Evolutionary conservation across 2,329 filamentous ascomycete genomes (phyloP).

Genomic region (Alternaria sp.): DNA sequence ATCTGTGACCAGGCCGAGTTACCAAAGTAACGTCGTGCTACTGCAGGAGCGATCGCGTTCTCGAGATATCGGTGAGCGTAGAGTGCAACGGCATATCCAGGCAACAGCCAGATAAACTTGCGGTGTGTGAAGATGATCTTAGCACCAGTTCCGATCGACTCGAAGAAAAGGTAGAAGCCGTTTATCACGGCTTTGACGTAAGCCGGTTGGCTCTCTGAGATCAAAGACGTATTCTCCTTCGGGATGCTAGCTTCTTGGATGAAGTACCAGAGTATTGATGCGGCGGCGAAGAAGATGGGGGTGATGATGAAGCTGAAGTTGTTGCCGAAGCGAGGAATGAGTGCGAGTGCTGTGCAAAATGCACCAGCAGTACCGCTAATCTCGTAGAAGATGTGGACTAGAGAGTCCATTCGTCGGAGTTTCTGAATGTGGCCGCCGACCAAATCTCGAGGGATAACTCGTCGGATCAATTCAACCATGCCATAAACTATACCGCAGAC

Average conservation of each 20-base stretch:
- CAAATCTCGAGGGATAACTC: constrained; percentile 62
- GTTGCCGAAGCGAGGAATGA: constrained; percentile 62
- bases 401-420: constrained; percentile 57
- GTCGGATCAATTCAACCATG: constrained; percentile 63
- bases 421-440: constrained; percentile 62
- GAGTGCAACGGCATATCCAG: constrained; percentile 60
- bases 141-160: constrained; percentile 58
- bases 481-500: constrained; percentile 48
- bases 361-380: constrained; percentile 60
- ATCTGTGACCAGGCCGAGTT: constrained; percentile 61
- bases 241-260: constrained; percentile 54
- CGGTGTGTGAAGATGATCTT: constrained; percentile 59
- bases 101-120: constrained; percentile 61
- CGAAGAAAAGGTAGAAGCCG: constrained; percentile 57
- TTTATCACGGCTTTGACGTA: constrained; percentile 52
- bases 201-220: constrained; percentile 39
- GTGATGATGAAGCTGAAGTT: constrained; percentile 63
- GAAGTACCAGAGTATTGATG: constrained; percentile 58
- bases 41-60: constrained; percentile 58
- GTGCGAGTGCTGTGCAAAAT: constrained; percentile 59
- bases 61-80: constrained; percentile 63
- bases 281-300: constrained; percentile 57
- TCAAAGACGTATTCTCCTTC: constrained; percentile 28
- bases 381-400: constrained; percentile 60
- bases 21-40: constrained; percentile 59